Percentiles rank a stretch among this genome's conserved stretches.
Evolutionary conservation across 2,329 filamentous ascomycete genomes (phyloP).

Genomic region (Colletotrichum lupini): DNA sequence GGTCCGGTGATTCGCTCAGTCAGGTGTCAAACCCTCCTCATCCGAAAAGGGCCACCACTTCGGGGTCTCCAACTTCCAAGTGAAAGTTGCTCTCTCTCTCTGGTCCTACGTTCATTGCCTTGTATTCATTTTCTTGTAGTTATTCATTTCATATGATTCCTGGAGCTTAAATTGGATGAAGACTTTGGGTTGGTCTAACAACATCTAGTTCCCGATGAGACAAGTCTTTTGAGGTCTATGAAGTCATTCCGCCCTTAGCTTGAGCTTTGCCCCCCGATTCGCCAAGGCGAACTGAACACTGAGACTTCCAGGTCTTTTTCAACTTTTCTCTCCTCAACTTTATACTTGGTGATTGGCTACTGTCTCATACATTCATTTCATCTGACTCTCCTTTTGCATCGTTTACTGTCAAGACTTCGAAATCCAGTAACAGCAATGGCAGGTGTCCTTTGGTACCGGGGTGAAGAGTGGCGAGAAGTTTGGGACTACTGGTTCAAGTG

Average conservation of each 20-base stretch:
- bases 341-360: no score
- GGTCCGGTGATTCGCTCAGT: slow-evolving; percentile 9
- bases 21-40: slow-evolving; percentile 14
- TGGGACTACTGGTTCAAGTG: slow-evolving; percentile 79
- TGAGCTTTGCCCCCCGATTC: slow-evolving; percentile 4
- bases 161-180: not conserved
- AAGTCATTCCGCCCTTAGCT: slow-evolving; percentile 19
- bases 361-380: not conserved
- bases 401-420: not conserved
- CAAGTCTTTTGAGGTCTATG: slow-evolving; percentile 13
- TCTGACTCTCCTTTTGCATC: not conserved
- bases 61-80: not conserved
- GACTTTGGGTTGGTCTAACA: no score
- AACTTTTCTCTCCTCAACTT: not conserved
- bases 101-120: not conserved
- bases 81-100: not conserved
- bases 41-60: slow-evolving; percentile 21
- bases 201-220: not conserved
- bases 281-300: not conserved
- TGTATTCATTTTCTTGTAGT: no score
- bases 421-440: slow-evolving; percentile 9
- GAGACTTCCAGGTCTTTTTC: not conserved
- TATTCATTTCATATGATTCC: not conserved
- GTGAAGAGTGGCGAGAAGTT: slow-evolving; percentile 37
- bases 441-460: slow-evolving; percentile 28